Conservation (phyloP, 495 filamentous ascomycete genomes). For the Neohortaea acidophila region DNA sequence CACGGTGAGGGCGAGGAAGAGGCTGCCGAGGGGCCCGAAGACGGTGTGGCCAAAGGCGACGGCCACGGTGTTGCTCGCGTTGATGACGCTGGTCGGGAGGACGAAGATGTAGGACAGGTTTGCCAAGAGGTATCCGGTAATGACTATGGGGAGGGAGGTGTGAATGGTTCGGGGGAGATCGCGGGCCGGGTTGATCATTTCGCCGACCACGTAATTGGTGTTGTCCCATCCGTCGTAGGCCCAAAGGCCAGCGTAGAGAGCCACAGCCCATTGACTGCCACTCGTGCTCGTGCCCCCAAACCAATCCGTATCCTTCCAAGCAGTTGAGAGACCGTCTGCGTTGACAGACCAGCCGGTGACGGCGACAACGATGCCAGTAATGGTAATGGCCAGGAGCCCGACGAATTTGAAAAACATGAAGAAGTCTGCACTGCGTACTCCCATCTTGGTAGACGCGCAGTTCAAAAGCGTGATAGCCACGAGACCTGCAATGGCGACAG, state of each 20-base stretch:
- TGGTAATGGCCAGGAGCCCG: slow-evolving; percentile 70
- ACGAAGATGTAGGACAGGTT: slow-evolving; percentile 92
- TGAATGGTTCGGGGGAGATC: slow-evolving; percentile 93
- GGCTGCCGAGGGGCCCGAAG: slow-evolving; percentile 66
- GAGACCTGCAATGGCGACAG: slow-evolving; percentile 64
- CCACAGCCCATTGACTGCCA: slow-evolving; percentile 72
- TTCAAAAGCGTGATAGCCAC: slow-evolving; percentile 67
- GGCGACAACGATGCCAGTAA: slow-evolving; percentile 82
- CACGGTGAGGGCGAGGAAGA: slow-evolving; percentile 80
- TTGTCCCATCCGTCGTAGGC: slow-evolving; percentile 99
- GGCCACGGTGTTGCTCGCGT: slow-evolving; percentile 77
- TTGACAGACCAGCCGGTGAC: slow-evolving; percentile 46
- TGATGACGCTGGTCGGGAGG: slow-evolving; percentile 64
- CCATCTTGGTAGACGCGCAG: slow-evolving; percentile 76
- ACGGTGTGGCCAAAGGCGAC: slow-evolving; percentile 86
- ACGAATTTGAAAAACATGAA: slow-evolving; percentile 97
- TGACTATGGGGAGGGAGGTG: slow-evolving; percentile 91
- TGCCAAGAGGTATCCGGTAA: slow-evolving; percentile 73
- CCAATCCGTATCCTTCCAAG: slow-evolving; percentile 67
- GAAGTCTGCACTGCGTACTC: slow-evolving; percentile 67
- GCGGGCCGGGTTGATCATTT: slow-evolving; percentile 79
- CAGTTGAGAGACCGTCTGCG: slow-evolving; percentile 21
- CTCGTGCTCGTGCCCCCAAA: slow-evolving; percentile 74
- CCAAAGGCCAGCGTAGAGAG: slow-evolving; percentile 90
- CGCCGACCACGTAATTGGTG: slow-evolving; percentile 91